Evolutionary conservation across 371 early-diverging fungal species (phyloP), one percentile per base, ranked within the genome.

Genomic region (Actinomortierella ambigua): DNA sequence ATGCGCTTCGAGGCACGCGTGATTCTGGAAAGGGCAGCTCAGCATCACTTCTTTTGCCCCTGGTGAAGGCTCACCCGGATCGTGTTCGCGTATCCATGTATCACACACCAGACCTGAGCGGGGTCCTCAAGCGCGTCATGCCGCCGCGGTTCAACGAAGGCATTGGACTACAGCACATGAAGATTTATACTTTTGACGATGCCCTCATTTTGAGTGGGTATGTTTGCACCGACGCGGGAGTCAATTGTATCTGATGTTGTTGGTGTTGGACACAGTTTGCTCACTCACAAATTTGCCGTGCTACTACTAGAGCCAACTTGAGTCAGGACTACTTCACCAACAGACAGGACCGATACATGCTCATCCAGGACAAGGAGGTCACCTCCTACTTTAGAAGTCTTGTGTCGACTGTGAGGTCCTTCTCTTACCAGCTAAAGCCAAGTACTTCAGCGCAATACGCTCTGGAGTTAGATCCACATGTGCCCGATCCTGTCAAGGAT

Each of bases 111-210:
- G 89, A 93, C 68, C 79, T 95, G 26, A 86, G 64, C 5, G 93
- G 92, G 8, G 24, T 88, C 24, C 70, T 87, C 40, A 93, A 93
- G 63, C 81, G 77, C 50, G 61, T 88, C 20, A 77, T 93, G 52
- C 98, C 98, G 8, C 87, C 84, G 54, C 75, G 98, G 39, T 94
- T 93, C 73, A 97, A 95, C 70, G 99, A 98, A 76, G 87, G 83
- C 4, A 87, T 96, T 71, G 98, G 98, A 0, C 78, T 98, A 57
- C 91, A 92, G 90, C 99, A 98, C 75, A 86, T 96, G 63, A 98
- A 98, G 75, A 82, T 88, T 13, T 97, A 94, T 77, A 82, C 90
- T 0, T 94, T 95, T 78, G 99, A 98, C 68, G 87, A 95, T 63
- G 75, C 85, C 9, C 71, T 95, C 39, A 90, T 98, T 60, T 71